Base-by-base conservation (phyloP, 179 eudicot genomes). In the Drosera spatulata region DNA sequence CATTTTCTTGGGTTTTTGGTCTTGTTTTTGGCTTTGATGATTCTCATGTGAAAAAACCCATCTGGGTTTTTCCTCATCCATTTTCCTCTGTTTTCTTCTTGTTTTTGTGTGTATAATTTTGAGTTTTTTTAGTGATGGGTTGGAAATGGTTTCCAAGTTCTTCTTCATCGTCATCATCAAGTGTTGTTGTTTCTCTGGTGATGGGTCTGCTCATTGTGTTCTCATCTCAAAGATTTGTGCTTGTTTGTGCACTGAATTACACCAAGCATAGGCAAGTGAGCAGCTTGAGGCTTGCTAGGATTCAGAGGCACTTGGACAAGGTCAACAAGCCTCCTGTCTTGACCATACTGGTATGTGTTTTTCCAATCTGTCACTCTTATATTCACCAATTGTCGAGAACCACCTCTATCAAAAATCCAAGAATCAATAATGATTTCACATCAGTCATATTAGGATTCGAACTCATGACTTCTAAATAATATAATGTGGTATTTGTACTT, bases 281-380 rank as follows among this genome's bases (percentile, higher is more conserved):
- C 55, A 79, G 75, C 53, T 71, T 91, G 80, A 81, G 97, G 50
- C 78, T 85, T 67, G 76, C 71, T 37, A 91, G 97, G 69, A 88
- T 91, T 69, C 84, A 88, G 37, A 82, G 60, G 58, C 97, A 88
- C 60, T 69, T 91, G 71, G 67, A 79, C 55, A 79, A 67, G 73
- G 75, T 91, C 69, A 87, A 80, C 79, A 91, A 91, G 73, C 82
- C 86, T 67, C 66, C 95, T 69, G 71, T 85, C 61, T 50, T 39
- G 10, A 50, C 53, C n/a, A n/a, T 57, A 39, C 10, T 41, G 15
- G 33, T 13, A 6, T n/a, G 60, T 33, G 42, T 41, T 41, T 10
- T 10, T 6, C 56, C 33, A 22, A 22, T 22, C 33, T 22, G 33
- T 22, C 33, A 22, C 33, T 22, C 33, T 22, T 22, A 22, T 22